phyloP scores from a whole-genome alignment of 148 eudicot species.

The Limonium bicolor region DNA sequence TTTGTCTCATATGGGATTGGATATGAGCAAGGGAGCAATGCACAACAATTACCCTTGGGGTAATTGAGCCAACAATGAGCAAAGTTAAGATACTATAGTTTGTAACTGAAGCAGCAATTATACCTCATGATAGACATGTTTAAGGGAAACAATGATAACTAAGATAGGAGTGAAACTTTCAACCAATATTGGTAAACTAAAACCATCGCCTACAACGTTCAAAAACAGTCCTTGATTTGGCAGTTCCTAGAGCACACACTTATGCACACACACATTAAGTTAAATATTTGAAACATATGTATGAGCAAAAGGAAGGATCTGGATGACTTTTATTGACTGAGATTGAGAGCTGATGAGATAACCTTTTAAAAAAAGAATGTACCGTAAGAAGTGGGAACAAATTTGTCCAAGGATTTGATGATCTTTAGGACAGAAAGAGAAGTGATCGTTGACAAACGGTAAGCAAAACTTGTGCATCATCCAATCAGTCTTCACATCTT shows the following conservation, averaged over 20 bases:
- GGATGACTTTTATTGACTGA: too few relatives aligned
- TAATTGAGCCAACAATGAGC: too few relatives aligned
- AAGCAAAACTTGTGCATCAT: conserved; percentile 98
- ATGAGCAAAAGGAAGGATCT: too few relatives aligned
- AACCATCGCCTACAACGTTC: background rate
- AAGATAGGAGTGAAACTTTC: too few relatives aligned
- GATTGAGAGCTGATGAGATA: background rate
- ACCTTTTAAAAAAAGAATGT: conserved; percentile 9
- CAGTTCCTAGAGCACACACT: background rate
- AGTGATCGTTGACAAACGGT: conserved; percentile 25
- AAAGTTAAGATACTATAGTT: too few relatives aligned
- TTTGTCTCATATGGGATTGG: too few relatives aligned
- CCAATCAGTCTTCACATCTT: conserved; percentile 88
- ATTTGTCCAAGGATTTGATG: conserved; percentile 29
- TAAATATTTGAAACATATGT: conserved; percentile 5
- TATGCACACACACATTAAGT: background rate
- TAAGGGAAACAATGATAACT: too few relatives aligned
- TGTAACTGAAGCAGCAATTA: too few relatives aligned
- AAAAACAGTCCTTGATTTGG: background rate
- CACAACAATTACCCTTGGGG: too few relatives aligned
- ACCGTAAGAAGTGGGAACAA: conserved; percentile 16
- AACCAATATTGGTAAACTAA: too few relatives aligned
- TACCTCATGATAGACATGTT: too few relatives aligned
- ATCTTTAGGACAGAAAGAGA: conserved; percentile 22
- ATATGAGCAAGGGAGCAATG: too few relatives aligned